A percentile compares a stretch with the other conserved stretches of the same genome.
These are phyloP conservation scores for Artomyces pyxidatus DNA, from an alignment of 768 basidiomycete genomes.

Conservation along the genomic window DNA sequence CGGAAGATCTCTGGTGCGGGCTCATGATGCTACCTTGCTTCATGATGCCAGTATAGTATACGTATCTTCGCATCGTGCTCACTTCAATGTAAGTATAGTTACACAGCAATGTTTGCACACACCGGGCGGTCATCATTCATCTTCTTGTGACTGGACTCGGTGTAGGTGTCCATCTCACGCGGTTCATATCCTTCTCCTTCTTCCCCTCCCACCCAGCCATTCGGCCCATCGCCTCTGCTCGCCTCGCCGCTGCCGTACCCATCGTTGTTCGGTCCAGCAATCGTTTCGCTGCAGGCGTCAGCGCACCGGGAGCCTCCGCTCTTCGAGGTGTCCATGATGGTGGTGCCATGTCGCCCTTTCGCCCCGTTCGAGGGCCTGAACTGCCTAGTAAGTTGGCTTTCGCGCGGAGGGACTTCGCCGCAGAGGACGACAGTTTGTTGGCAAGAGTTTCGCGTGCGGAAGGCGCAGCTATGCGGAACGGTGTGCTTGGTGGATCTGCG, in stretches of 20 bases:
- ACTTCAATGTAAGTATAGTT: no score
- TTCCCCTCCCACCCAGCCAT: constrained; percentile 47
- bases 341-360: constrained; percentile 63
- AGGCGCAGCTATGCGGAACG: constrained; percentile 74
- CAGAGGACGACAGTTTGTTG: constrained; percentile 72
- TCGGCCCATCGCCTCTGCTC: constrained; percentile 62
- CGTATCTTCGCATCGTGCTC: not conserved
- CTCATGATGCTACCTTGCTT: constrained; percentile 5
- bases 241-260: constrained; percentile 51
- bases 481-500: constrained; percentile 43
- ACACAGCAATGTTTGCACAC: no score
- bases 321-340: constrained; percentile 74
- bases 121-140: no score
- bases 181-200: constrained; percentile 56
- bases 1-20: constrained; percentile 36
- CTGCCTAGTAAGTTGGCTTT: constrained; percentile 58
- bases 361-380: not conserved
- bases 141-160: constrained; percentile 39
- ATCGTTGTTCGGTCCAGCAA: constrained; percentile 67
- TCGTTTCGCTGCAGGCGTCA: constrained; percentile 82
- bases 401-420: constrained; percentile 70
- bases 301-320: constrained; percentile 59
- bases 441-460: constrained; percentile 78
- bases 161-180: constrained; percentile 75
- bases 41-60: constrained; percentile 8